These are phyloP conservation scores for Blastobotrys parvus DNA, from an alignment of 805 yeast species.

Conservation along the genomic window DNA sequence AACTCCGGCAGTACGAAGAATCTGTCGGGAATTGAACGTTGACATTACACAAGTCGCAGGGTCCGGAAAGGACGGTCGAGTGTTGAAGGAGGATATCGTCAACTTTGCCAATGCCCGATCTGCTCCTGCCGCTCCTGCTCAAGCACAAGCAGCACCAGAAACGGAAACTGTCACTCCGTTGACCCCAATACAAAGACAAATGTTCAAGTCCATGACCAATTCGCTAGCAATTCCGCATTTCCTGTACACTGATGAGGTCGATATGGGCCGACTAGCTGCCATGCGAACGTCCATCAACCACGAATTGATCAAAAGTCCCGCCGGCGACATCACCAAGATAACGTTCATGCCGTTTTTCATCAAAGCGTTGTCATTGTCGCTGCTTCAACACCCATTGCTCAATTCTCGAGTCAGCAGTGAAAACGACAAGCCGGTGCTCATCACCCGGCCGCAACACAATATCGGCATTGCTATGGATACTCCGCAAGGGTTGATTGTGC, in stretches of 20 bases:
- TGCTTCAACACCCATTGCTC: constrained; percentile 22
- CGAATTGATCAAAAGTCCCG: constrained; percentile 8
- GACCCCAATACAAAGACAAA: constrained; percentile 25
- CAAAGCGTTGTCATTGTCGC: constrained; percentile 27
- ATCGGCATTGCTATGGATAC: constrained; percentile 30
- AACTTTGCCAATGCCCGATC: constrained; percentile 6
- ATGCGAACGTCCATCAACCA: constrained; percentile 20
- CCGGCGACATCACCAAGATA: constrained; percentile 12
- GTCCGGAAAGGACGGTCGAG: constrained; percentile 28
- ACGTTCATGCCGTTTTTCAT: constrained; percentile 30
- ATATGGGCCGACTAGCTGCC: constrained; percentile 21
- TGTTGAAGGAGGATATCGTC: constrained; percentile 27
- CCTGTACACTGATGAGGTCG: constrained; percentile 27
- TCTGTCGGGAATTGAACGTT: constrained; percentile 23
- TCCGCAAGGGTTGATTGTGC: constrained; percentile 28
- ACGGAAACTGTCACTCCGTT: constrained; percentile 14
- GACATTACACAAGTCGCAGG: constrained; percentile 22
- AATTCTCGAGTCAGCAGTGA: constrained; percentile 21
- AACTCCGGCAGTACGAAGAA: constrained; percentile 29
- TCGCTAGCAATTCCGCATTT: constrained; percentile 28
- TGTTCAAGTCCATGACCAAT: constrained; percentile 28
- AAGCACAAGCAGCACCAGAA: constrained; percentile 3
- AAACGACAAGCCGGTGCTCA: constrained; percentile 17
- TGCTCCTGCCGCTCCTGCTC: constrained; percentile 2
- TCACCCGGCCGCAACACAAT: constrained; percentile 23